Percentiles rank a stretch among this genome's conserved stretches.
These are phyloP conservation scores for Paramecium octaurelia DNA, from an alignment of 73 alveolate genomes.

Conservation along the genomic window DNA sequence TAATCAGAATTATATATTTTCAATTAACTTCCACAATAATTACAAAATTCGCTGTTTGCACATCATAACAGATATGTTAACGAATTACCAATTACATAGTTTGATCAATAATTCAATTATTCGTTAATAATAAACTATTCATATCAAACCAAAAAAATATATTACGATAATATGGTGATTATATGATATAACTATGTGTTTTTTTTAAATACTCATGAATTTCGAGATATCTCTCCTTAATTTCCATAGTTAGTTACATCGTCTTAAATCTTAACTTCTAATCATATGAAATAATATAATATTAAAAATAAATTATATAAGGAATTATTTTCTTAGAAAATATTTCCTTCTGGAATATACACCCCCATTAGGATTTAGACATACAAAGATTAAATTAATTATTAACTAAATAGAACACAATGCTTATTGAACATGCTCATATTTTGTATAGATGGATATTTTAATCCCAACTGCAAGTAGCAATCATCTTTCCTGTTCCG, in stretches of 20 bases:
- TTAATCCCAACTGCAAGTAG: constrained; percentile 42
- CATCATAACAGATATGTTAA: no score
- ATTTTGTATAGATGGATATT: constrained; percentile 18
- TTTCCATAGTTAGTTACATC: background rate
- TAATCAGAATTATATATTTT: background rate
- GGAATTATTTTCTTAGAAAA: background rate
- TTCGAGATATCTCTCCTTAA: background rate
- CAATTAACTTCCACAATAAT: background rate
- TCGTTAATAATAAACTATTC: no score
- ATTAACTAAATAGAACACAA: background rate
- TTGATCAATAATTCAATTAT: background rate
- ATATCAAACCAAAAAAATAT: no score
- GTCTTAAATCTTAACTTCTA: background rate
- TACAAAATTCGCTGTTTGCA: background rate
- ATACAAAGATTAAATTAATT: background rate
- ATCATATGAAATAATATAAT: no score
- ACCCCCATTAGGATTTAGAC: background rate
- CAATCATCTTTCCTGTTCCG: background rate
- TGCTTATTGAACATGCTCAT: background rate
- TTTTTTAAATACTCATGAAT: background rate
- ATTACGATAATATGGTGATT: background rate
- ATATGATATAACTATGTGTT: background rate
- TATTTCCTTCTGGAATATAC: background rate
- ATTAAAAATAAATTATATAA: background rate
- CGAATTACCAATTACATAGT: no score